Evolutionary conservation across 192 early-diverging fungal genomes (phyloP), one percentile per base, ranked within the genome.

Genomic region (Backusella luteola): DNA sequence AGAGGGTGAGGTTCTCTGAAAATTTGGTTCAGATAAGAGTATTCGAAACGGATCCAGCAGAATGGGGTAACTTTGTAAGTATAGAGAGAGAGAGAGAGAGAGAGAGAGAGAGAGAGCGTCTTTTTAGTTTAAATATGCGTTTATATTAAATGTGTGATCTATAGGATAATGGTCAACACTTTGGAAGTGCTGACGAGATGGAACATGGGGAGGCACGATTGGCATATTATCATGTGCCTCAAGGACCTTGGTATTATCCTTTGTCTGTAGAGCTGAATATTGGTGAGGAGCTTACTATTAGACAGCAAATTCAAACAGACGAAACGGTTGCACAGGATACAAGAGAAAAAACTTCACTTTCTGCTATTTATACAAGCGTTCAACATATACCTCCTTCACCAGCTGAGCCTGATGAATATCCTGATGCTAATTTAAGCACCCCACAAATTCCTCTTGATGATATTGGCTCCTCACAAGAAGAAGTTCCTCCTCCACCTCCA

Each of bases 331-430:
- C 73, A 6, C 52, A 52, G 36, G 77, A 78, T 1, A 32, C 71
- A 17, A 53, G 77, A 38, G 77, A 78, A 14, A 52, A 63, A 5
- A 49, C 41, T 0, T 63, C 49, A 4, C 34, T 78, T 8, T 71
- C 77, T 19, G 77, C 77, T 14, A 66, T 78, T n/a, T 78, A 78
- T 23, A 67, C 70, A 17, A 78, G 29, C 38, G 66, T 26, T 34
- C 35, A 29, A n/a, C 77, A 78, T 67, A 78, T 78, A 12, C 77
- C 77, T 21, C 38, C 77, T 34, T 73, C 71, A 21, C 77, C 77
- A n/a, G 56, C 59, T 17, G 77, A 78, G 34, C 71, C 75, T 32
- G 75, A 69, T 26, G 75, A 76, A 42, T 17, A 34, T 52, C 35
- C 68, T 12, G 68, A 69, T 38, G 19, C 68, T 11, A 69, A 69